These are phyloP conservation scores for Dichomitus squalens DNA, from an alignment of 1,284 basidiomycete genomes.

Conservation along the genomic window DNA sequence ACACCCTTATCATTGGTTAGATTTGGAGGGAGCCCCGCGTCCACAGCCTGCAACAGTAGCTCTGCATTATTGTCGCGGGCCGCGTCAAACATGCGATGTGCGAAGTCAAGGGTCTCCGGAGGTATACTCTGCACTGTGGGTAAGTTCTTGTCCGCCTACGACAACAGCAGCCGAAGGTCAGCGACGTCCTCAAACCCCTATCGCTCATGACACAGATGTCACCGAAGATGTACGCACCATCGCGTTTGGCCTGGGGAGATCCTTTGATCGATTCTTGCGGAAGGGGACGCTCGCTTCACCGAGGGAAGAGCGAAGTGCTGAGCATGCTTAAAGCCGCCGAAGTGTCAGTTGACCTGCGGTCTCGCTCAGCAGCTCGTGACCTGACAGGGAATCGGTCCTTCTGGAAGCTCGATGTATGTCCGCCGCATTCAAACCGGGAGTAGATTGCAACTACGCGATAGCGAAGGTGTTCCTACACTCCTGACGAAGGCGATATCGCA, in stretches of 20 bases:
- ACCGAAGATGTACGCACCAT: neutral
- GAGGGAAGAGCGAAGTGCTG: neutral
- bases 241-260: neutral
- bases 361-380: neutral
- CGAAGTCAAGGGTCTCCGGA: conserved; percentile 64
- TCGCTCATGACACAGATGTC: neutral
- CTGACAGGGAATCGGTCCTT: neutral
- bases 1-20: conserved; percentile 75
- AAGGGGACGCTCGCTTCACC: neutral
- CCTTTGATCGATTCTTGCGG: neutral
- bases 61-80: conserved; percentile 64
- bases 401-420: neutral
- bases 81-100: conserved; percentile 75
- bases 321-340: neutral
- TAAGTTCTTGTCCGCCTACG: conserved; percentile 14
- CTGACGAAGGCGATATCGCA: too few relatives aligned
- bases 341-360: neutral
- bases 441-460: too few relatives aligned
- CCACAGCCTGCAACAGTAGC: conserved; percentile 60
- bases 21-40: conserved; percentile 77
- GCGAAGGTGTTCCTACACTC: too few relatives aligned
- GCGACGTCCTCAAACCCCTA: neutral
- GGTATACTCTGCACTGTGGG: conserved; percentile 26
- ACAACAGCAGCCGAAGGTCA: neutral
- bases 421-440: too few relatives aligned